Evolutionary conservation across 192 early-diverging fungal species (phyloP).

Genomic region (Phlyctochytrium arcticum): DNA sequence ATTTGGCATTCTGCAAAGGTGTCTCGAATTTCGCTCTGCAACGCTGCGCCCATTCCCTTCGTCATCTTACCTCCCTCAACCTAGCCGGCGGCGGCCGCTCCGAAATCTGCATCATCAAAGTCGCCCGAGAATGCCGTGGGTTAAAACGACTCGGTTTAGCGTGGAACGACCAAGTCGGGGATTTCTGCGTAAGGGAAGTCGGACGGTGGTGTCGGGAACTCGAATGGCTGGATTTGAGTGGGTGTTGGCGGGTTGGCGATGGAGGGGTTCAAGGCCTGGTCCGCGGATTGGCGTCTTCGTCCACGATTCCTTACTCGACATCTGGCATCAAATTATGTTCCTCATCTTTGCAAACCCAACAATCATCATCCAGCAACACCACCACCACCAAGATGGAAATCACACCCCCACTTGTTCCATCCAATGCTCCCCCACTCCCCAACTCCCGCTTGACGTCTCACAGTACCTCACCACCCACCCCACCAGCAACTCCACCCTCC

Average conservation of each 20-base stretch:
- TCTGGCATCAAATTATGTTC: too few relatives aligned
- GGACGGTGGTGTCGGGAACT: conserved; percentile 46
- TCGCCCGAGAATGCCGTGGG: conserved; percentile 39
- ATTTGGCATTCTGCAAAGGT: conserved; percentile 56
- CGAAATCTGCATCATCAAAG: conserved; percentile 56
- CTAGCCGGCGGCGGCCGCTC: conserved; percentile 51
- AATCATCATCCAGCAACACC: too few relatives aligned
- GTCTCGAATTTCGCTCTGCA: conserved; percentile 55
- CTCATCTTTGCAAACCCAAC: not conserved
- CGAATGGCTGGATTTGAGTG: conserved; percentile 50
- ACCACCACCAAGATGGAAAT: too few relatives aligned
- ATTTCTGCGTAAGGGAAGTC: conserved; percentile 53
- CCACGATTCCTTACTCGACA: not conserved
- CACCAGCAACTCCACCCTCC: not conserved
- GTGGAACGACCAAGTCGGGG: conserved; percentile 53
- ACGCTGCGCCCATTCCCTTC: conserved; percentile 43
- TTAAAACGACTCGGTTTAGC: conserved; percentile 47
- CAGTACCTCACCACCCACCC: conserved; percentile 9
- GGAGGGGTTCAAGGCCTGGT: conserved; percentile 47
- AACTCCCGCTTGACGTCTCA: too few relatives aligned
- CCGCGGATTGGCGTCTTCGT: not conserved
- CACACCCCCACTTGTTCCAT: not conserved
- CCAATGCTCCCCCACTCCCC: not conserved
- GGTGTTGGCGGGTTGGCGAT: conserved; percentile 53
- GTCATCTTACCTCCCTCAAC: conserved; percentile 40